Base-by-base conservation (phyloP, 768 basidiomycete species). In the Amanita phalloides region DNA sequence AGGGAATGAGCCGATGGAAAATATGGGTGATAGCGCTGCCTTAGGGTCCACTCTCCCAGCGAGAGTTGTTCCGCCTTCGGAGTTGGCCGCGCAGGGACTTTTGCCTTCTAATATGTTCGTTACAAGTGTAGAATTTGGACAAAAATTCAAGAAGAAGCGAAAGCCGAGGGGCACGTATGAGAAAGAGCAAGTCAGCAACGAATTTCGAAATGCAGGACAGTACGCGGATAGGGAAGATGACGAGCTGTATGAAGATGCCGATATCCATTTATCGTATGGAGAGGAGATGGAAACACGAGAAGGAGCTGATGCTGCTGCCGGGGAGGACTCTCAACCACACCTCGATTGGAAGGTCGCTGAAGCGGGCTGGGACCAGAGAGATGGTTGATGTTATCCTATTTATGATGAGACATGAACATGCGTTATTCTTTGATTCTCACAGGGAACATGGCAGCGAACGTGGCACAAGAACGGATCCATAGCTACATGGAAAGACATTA, bases 371-470 rank as follows among this genome's bases (percentile, higher is more conserved):
- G 33, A 69, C 57, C n/a, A n/a, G n/a, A n/a, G 13, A 72, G 14
- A 9, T 70, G 64, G 44, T 65, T 68, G 65, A 47, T 65, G 35
- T 69, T 68, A 46, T 70, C 46, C 46, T 48, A 48, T 7, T 17
- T n/a, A 33, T 23, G 1, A 33, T 30, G 17, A 48, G 32, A 33
- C 6, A 26, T 7, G 13, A n/a, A 36, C 9, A 38, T 17, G n/a
- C 9, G 10, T 30, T 21, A 36, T 4, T 36, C 7, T 8, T 35
- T 41, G 13, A 26, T 21, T 37, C 47, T 37, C n/a, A 37, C 66
- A 3, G 64, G 62, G 42, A 61, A 60, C 42, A 44, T 50, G 0
- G 61, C n/a, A 2, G 63, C 61, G 37, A 58, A 62, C 2, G 57
- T 56, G 4, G 60, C 60, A 3, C 61, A 3, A 62, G 56, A 9